Base-by-base conservation (phyloP, 1,284 basidiomycete species). In the Limonomyces culmigenus region DNA sequence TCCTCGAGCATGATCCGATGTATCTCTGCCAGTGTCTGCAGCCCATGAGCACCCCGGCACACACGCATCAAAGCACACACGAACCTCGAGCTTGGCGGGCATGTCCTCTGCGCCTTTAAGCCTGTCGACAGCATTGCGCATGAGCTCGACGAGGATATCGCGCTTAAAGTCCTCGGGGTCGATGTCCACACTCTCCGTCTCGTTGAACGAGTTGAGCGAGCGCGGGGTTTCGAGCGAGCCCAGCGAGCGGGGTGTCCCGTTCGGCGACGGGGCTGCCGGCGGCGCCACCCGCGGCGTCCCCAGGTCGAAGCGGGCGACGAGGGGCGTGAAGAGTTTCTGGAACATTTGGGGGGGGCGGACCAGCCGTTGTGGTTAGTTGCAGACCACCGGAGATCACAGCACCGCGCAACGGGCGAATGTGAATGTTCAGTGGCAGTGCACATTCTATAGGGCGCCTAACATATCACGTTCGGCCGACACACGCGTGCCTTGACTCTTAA, bases 151-250 rank as follows among this genome's bases (percentile, higher is more conserved):
- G 29, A 77, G 58, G 17, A 76, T 76, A 52, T 79, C 76, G 39
- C 74, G 56, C 6, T 74, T 74, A 50, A 79, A 78, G 47, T 79
- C 71, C 49, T 80, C 76, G 10, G 74, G 72, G 14, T 62, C 57
- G 29, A 64, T 44, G 39, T 65, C 62, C 19, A 61, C 57, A n/a
- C 8, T 8, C 23, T 56, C 50, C 30, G 46, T 45, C 23, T 50
- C 45, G n/a, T 48, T 45, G 16, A 50, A 45, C 19, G 49, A 44
- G 14, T 52, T 31, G 23, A n/a, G 15, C 8, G 23, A 27, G n/a
- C 23, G 23, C 8, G 23, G 23, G 8, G 32, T 19, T 10, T 32
- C 30, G 30, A 13, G 30, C 30, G 6, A 15, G 10, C 25, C 25
- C 25, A n/a, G 25, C 25, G 25, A 8, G 25, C 10, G 10, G n/a